Conservation (phyloP, 768 basidiomycete species). For the Termitomyces titanicus region DNA sequence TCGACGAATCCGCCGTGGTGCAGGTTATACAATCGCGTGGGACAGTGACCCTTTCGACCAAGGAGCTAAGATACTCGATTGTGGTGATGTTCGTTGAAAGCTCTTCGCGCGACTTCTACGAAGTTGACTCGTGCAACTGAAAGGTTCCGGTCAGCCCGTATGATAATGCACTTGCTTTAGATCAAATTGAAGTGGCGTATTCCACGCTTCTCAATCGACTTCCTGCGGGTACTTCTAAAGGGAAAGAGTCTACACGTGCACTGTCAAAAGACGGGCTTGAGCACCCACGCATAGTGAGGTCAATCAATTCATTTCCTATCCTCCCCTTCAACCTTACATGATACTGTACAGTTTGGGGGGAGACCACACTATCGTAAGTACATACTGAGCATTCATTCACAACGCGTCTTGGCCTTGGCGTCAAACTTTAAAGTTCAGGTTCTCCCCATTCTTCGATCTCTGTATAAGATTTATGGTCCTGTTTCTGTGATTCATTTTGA, state of each 20-base stretch:
- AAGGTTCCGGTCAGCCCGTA: conserved; percentile 77
- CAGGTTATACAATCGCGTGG: conserved; percentile 75
- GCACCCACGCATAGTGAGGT: conserved; percentile 76
- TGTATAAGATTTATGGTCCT: conserved; percentile 78
- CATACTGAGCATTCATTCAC: conserved; percentile 9
- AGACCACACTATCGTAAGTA: conserved; percentile 89
- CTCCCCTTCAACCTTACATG: not conserved
- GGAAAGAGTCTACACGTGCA: conserved; percentile 31
- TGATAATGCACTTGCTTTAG: conserved; percentile 79
- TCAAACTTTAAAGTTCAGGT: conserved; percentile 33
- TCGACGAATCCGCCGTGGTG: conserved; percentile 52
- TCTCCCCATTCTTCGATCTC: conserved; percentile 77
- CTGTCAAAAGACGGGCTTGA: conserved; percentile 55
- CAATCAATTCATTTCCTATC: not conserved
- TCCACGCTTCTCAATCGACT: conserved; percentile 65
- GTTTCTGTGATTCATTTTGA: conserved; percentile 85
- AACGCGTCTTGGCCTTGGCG: not conserved
- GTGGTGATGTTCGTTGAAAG: conserved; percentile 63
- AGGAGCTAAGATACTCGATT: conserved; percentile 67
- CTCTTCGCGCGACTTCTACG: not conserved
- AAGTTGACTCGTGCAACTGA: not conserved
- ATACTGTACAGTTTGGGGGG: conserved; percentile 60
- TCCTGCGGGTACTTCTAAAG: conserved; percentile 30
- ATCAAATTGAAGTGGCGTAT: conserved; percentile 88
- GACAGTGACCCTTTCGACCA: conserved; percentile 57